Percentiles rank a stretch among this genome's conserved stretches.
Conservation (phyloP, 768 basidiomycete species). For the Auricularia cornea region DNA sequence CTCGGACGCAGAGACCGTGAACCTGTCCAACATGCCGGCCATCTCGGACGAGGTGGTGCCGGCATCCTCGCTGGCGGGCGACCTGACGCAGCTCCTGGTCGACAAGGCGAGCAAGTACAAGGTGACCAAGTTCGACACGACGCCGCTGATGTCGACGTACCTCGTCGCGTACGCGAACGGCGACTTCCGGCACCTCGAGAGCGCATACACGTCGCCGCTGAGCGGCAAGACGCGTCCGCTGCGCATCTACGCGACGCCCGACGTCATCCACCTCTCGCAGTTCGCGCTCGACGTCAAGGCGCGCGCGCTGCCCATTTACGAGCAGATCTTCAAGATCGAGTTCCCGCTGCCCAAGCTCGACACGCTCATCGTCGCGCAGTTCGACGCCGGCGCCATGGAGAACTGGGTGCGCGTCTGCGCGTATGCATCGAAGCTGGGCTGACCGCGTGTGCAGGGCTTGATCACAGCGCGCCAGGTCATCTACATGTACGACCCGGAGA, state of each 20-base stretch:
- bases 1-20: constrained; percentile 66
- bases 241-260: constrained; percentile 77
- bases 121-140: constrained; percentile 69
- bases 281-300: constrained; percentile 85
- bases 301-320: constrained; percentile 79
- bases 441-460: constrained; percentile 42
- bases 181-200: constrained; percentile 62
- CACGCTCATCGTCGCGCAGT: constrained; percentile 40
- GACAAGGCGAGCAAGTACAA: constrained; percentile 51
- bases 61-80: constrained; percentile 17
- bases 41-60: constrained; percentile 43
- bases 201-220: constrained; percentile 68
- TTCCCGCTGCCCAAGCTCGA: constrained; percentile 94
- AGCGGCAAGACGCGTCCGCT: constrained; percentile 76
- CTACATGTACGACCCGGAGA: constrained; percentile 72
- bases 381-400: constrained; percentile 69
- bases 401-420: constrained; percentile 50
- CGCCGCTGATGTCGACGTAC: constrained; percentile 85
- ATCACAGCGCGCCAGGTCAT: constrained; percentile 84
- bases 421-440: neutral
- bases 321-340: constrained; percentile 84
- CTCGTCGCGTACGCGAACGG: constrained; percentile 85
- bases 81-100: constrained; percentile 9
- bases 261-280: constrained; percentile 68
- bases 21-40: constrained; percentile 81